A percentile compares a stretch with the other conserved stretches of the same genome.
phyloP scores from a whole-genome alignment of 495 filamentous ascomycete species.

The Aspergillus wentii region DNA sequence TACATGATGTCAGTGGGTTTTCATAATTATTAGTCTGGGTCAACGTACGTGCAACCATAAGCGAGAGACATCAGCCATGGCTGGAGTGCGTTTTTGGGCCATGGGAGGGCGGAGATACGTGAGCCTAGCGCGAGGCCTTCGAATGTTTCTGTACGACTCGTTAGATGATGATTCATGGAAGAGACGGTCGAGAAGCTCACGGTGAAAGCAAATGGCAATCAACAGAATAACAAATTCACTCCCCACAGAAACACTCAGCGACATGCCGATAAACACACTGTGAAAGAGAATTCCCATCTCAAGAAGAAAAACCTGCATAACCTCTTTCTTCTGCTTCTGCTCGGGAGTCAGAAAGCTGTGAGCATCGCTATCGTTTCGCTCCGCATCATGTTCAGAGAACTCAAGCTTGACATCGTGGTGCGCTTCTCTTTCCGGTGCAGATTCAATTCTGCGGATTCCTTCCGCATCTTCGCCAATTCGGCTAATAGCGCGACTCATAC shows the following conservation, averaged over 20 bases:
- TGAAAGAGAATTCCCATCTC: conserved; percentile 81
- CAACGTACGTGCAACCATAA: conserved; percentile 45
- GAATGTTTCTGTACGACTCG: conserved; percentile 38
- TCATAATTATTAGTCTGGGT: conserved; percentile 4
- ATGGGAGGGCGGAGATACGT: conserved; percentile 58
- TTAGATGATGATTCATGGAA: conserved; percentile 8
- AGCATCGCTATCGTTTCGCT: conserved; percentile 12
- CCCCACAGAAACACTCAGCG: conserved; percentile 65
- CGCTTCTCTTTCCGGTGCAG: conserved; percentile 13
- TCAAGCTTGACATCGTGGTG: conserved; percentile 10
- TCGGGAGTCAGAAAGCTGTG: conserved; percentile 8
- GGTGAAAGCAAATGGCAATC: conserved; percentile 71
- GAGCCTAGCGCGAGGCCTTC: conserved; percentile 68
- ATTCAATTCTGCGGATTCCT: conserved; percentile 20
- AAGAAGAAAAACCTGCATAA: conserved; percentile 64
- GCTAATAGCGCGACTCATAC: conserved; percentile 26
- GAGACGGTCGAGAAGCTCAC: conserved; percentile 20
- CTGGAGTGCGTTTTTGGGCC: conserved; percentile 32
- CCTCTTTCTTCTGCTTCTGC: conserved; percentile 27
- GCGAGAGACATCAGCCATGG: conserved; percentile 63
- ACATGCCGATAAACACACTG: conserved; percentile 79
- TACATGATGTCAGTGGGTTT: too few species aligned
- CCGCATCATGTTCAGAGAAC: conserved; percentile 12
- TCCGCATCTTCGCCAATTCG: conserved; percentile 23
- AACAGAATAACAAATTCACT: conserved; percentile 68